Base-by-base conservation (phyloP, 176 grass and related monocot species). In the Oryza meridionalis region DNA sequence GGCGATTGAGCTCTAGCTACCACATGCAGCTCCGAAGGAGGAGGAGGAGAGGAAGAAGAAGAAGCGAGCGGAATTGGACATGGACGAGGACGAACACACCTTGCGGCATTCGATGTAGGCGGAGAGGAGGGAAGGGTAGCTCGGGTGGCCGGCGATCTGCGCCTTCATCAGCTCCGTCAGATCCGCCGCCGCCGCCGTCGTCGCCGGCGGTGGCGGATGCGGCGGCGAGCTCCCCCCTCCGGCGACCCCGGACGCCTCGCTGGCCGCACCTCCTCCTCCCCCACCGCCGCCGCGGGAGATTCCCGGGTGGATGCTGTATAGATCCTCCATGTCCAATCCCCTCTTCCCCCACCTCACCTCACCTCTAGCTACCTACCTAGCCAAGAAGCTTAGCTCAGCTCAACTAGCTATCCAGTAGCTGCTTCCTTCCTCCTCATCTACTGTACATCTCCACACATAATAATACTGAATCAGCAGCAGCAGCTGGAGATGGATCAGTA, bases 51-150 rank as follows among this genome's bases (percentile, higher is more conserved):
- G 4, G 16, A 17, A 31, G 9, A 76, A 31, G 16, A 76, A 76
- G 82, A 10, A 31, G 11, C 27, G 69, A 11, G 22, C 70, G 11
- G 22, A 69, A 67, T 37, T 26, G 33, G n/a, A 5, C 53, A 58
- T 32, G 35, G 72, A 65, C 38, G 7, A 40, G 38, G 38, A 40
- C 38, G 38, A 4, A 15, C 77, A 7, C 59, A 97, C 96, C 93
- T 99, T 99, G 71, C 93, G 89, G 81, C 97, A 99, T 77, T 99
- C 93, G 76, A 99, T 88, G 84, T 99, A 99, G 83, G 97, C 93
- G 70, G 91, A 89, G 74, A 99, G 86, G 53, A 99, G 91, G 46
- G 88, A 84, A 9, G 93, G 93, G 81, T 99, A 99, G 75, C 97
- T 88, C 7, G 93, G 93, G 63, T 99, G 97, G 37, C 88, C 83